phyloP scores from a whole-genome alignment of 805 yeast species.

The Teunomyces barrocoloradensis region DNA sequence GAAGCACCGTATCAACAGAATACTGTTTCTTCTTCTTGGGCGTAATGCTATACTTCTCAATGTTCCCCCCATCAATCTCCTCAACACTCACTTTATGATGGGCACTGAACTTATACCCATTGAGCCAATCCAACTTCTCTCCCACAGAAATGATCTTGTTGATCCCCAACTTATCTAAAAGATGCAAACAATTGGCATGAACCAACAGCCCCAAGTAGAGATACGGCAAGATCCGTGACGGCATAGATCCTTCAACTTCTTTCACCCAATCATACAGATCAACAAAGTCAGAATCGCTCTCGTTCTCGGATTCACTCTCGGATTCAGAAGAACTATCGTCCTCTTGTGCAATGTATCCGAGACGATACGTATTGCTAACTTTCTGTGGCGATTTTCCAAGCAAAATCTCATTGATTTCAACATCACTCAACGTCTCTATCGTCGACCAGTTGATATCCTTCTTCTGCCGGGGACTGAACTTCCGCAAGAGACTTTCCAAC shows the following conservation, averaged over 20 bases:
- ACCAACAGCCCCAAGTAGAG: slow-evolving; percentile 78
- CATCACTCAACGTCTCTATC: slow-evolving; percentile 26
- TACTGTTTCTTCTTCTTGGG: slow-evolving; percentile 16
- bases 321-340: slow-evolving; percentile 12
- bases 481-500: slow-evolving; percentile 58
- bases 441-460: slow-evolving; percentile 25
- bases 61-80: slow-evolving; percentile 26
- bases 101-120: slow-evolving; percentile 26
- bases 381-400: slow-evolving; percentile 17
- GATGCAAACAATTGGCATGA: slow-evolving; percentile 72
- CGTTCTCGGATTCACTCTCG: slow-evolving; percentile 11
- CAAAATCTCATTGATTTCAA: slow-evolving; percentile 35
- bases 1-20: slow-evolving; percentile 49
- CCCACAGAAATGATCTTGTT: slow-evolving; percentile 82
- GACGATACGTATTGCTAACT: slow-evolving; percentile 3
- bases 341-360: slow-evolving; percentile 30
- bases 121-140: slow-evolving; percentile 67
- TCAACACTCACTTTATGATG: slow-evolving; percentile 22
- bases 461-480: slow-evolving; percentile 51
- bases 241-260: slow-evolving; percentile 64
- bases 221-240: slow-evolving; percentile 80
- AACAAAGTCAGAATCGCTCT: slow-evolving; percentile 10
- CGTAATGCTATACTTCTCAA: slow-evolving; percentile 27
- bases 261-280: slow-evolving; percentile 32
- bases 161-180: slow-evolving; percentile 66